Percentiles rank a stretch among this genome's conserved stretches.
phyloP scores from a whole-genome alignment of 163 green algal species.

The Volvox carteri region DNA sequence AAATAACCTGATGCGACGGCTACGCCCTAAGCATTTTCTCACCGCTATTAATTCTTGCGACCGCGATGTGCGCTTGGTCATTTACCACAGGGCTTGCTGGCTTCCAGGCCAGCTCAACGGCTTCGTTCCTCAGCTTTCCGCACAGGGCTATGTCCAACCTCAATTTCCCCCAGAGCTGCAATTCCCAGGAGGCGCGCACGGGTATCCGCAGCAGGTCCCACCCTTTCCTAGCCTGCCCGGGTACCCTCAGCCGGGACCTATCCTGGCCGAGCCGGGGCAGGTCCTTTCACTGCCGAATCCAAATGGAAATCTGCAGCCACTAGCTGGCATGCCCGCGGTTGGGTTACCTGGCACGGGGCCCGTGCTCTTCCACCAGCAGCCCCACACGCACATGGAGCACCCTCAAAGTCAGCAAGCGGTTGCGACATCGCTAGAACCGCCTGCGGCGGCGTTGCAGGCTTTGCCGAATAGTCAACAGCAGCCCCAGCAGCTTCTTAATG shows the following conservation, averaged over 20 bases:
- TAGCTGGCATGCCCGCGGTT: background rate
- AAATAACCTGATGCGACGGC: no score
- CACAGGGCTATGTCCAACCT: background rate
- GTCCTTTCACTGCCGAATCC: background rate
- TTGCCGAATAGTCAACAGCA: background rate
- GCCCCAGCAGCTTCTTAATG: background rate
- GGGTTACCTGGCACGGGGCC: background rate
- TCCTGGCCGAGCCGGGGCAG: slow-evolving; percentile 8
- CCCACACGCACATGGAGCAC: background rate
- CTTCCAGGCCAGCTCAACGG: slow-evolving; percentile 39
- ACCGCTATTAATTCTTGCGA: no score
- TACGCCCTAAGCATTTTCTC: no score
- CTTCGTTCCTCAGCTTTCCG: slow-evolving; percentile 14
- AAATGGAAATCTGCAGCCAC: background rate
- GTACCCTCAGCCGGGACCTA: background rate
- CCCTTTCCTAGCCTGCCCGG: background rate
- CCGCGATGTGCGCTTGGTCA: no score
- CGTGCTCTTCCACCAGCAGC: slow-evolving; percentile 19
- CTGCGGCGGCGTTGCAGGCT: background rate
- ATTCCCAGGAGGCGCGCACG: background rate
- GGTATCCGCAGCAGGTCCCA: slow-evolving; percentile 30
- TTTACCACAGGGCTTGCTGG: slow-evolving; percentile 25
- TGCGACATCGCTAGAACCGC: background rate
- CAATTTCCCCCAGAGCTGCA: slow-evolving; percentile 33
- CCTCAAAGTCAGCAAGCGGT: background rate